Evolutionary conservation across 2,329 filamentous ascomycete species (phyloP).

Genomic region (Exserohilum turcica): DNA sequence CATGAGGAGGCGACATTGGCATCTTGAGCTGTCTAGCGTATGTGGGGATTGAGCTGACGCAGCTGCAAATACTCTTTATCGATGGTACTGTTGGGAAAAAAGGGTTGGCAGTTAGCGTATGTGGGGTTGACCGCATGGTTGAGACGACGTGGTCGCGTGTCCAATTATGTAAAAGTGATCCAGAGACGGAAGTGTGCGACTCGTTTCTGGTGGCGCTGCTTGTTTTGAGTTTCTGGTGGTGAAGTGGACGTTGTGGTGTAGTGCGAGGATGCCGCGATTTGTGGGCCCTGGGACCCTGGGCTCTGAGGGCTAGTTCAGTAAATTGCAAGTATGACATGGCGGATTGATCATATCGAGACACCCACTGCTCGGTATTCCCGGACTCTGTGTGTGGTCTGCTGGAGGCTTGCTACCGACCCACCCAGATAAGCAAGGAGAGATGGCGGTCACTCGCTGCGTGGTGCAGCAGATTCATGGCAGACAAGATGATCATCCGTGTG

Average conservation of each 20-base stretch:
- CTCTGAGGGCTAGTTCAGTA: background rate
- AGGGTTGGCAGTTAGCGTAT: constrained; percentile 31
- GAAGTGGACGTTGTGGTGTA: background rate
- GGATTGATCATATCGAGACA: background rate
- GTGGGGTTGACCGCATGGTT: constrained; percentile 31
- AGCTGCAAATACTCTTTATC: constrained; percentile 18
- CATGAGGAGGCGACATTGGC: constrained; percentile 11
- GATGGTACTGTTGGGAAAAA: constrained; percentile 22
- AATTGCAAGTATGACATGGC: background rate
- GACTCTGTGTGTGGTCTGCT: background rate
- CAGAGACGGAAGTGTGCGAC: constrained; percentile 8
- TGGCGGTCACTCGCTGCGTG: constrained; percentile 1
- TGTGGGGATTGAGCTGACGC: constrained; percentile 34
- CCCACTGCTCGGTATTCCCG: no score
- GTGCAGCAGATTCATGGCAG: constrained; percentile 1
- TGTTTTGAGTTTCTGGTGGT: background rate
- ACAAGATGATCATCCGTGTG: constrained; percentile 1
- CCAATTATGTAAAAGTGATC: constrained; percentile 29
- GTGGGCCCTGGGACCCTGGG: background rate
- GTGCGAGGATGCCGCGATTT: background rate
- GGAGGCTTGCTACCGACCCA: background rate
- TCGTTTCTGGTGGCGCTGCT: background rate
- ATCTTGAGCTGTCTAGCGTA: constrained; percentile 36
- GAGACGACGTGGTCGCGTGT: constrained; percentile 17
- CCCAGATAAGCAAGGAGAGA: background rate